Conservation (phyloP, 306 rosid species). For the Alnus rubra region DNA sequence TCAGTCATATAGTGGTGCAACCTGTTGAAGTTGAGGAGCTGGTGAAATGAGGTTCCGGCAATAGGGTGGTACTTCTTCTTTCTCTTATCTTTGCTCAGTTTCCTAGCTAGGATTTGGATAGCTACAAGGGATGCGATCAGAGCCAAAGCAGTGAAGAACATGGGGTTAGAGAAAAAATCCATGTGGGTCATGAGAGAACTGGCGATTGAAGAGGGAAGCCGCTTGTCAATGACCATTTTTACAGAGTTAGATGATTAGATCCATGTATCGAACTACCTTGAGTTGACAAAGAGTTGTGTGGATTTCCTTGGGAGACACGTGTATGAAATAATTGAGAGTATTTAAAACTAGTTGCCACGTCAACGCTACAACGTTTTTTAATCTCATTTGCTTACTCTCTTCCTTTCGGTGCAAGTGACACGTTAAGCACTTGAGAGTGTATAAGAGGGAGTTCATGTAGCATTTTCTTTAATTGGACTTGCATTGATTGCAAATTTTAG, state of each 20-base stretch:
- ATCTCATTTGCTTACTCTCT: too few species aligned
- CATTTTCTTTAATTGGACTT: too few species aligned
- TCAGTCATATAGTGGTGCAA: conserved; percentile 81
- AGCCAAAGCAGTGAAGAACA: conserved; percentile 32
- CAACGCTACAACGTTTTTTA: too few species aligned
- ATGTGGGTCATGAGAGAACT: neutral
- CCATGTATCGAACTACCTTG: neutral
- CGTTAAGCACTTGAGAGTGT: too few species aligned
- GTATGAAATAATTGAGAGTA: too few species aligned
- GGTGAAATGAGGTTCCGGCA: conserved; percentile 72
- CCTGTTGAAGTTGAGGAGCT: conserved; percentile 63
- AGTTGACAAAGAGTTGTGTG: too few species aligned
- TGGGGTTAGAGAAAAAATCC: conserved; percentile 44
- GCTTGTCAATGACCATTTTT: neutral
- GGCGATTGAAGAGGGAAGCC: neutral
- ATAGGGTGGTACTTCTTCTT: conserved; percentile 63
- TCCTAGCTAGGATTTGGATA: conserved; percentile 24
- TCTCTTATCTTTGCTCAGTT: conserved; percentile 26
- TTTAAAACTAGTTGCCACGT: too few species aligned
- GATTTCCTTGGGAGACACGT: too few species aligned
- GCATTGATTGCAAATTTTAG: too few species aligned
- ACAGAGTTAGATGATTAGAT: neutral
- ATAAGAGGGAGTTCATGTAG: too few species aligned
- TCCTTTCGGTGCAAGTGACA: too few species aligned
- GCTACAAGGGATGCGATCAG: conserved; percentile 32